A percentile compares a stretch with the other conserved stretches of the same genome.
Conservation (phyloP, 371 early-diverging fungal species). For the Capillidium heterosporum region DNA sequence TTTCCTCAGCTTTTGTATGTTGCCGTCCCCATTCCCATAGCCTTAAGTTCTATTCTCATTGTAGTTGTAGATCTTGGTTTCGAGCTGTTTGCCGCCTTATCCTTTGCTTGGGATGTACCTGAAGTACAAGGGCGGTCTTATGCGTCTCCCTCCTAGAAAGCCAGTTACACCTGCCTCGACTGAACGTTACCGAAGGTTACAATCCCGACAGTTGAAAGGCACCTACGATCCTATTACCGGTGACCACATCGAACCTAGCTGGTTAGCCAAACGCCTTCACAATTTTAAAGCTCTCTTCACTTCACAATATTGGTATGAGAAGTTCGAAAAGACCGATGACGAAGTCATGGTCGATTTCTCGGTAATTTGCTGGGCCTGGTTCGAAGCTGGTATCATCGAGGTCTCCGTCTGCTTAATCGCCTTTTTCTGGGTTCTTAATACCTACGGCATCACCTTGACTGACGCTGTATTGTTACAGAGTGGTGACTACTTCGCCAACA, state of each 20-base stretch:
- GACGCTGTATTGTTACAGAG: background rate
- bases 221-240: conserved; percentile 26
- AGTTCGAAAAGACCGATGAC: conserved; percentile 34
- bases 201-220: conserved; percentile 22
- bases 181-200: conserved; percentile 32
- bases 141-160: conserved; percentile 75
- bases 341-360: conserved; percentile 72
- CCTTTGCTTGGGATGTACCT: conserved; percentile 82
- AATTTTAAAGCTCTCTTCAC: conserved; percentile 24
- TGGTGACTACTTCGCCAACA: conserved; percentile 23
- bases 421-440: conserved; percentile 53
- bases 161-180: conserved; percentile 65
- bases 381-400: conserved; percentile 74
- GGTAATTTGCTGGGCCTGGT: conserved; percentile 64
- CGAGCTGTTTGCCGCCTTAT: conserved; percentile 68
- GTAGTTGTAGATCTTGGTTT: conserved; percentile 85
- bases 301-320: conserved; percentile 34
- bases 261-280: conserved; percentile 12
- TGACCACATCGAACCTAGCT: conserved; percentile 18
- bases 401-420: conserved; percentile 46
- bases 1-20: conserved; percentile 63
- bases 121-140: conserved; percentile 54
- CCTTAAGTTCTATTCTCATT: conserved; percentile 66
- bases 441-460: conserved; percentile 18
- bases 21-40: conserved; percentile 68